Base-by-base conservation (phyloP, 2,329 filamentous ascomycete genomes). In the Colletotrichum costaricense region DNA sequence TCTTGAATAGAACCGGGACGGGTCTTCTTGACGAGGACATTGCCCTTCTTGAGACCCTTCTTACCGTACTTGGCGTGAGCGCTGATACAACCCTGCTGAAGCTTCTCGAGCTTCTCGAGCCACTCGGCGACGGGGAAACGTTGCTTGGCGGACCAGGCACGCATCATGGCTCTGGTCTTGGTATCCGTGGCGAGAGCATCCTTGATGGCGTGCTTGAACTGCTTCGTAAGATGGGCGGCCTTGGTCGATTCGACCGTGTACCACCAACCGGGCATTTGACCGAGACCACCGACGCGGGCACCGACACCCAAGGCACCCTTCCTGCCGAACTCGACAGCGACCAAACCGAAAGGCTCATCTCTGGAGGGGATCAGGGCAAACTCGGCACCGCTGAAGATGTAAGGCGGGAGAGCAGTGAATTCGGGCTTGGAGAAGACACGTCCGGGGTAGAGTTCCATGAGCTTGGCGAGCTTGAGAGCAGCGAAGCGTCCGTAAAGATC, bases 181-280 rank as follows among this genome's bases (percentile, higher is more conserved):
- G 82, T 81, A 75, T 89, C 88, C 1, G 90, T 91, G 64, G 85
- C 87, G 69, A 93, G 79, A 2, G 91, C 91, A 67, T 86, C 86
- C 28, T 89, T 82, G 74, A 93, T 92, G 16, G 91, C 89, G 75
- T 86, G 84, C 79, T 89, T 90, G 83, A 93, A 93, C 78, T 93
- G 91, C 65, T 89, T 88, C 67, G 92, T 84, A 52, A 92, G 82
- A 82, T 93, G 91, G 62, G 86, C 70, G 12, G 90, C 91, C 3
- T 89, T 89, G 5, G 87, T 90, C 0, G 90, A 92, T 78, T 93
- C 91, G 70, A 93, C 88, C 0, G 91, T 92, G 79, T 90, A 93
- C 91, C 91, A 93, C 88, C 91, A 93, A 26, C 91, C 91, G 42
- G 91, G 91, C 91, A 93, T 93, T 78, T 92, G 89, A 19, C 91